Evolutionary conservation across 805 yeast genomes (phyloP).

Genomic region (Candida endomychidarum): DNA sequence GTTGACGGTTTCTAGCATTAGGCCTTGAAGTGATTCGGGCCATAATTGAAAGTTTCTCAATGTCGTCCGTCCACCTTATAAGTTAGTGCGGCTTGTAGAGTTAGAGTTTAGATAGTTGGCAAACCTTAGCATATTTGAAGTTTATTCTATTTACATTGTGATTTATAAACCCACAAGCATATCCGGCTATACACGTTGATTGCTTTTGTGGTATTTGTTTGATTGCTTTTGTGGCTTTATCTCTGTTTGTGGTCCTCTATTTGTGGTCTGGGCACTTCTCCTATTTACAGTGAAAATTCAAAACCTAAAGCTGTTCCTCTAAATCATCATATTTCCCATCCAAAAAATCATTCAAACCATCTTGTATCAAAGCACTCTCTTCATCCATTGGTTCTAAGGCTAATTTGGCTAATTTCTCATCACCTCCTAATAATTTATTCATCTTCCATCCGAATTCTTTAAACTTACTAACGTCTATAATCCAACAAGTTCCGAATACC

Average conservation of each 20-base stretch:
- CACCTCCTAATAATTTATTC: conserved; percentile 68
- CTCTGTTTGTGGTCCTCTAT: no score
- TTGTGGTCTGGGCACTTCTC: no score
- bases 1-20: conserved; percentile 8
- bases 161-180: no score
- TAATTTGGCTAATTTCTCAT: conserved; percentile 51
- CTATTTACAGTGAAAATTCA: no score
- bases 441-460: conserved; percentile 71
- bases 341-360: conserved; percentile 50
- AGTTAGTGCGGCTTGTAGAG: not conserved
- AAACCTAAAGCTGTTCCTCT: not conserved
- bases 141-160: not conserved
- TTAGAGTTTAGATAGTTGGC: no score
- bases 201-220: no score
- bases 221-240: no score
- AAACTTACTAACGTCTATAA: conserved; percentile 65
- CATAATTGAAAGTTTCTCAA: conserved; percentile 5
- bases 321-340: conserved; percentile 41
- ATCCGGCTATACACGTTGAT: no score
- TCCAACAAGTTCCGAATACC: conserved; percentile 77
- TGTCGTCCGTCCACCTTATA: not conserved
- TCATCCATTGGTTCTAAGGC: conserved; percentile 48
- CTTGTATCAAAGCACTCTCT: conserved; percentile 58
- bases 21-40: conserved; percentile 2
- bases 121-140: no score